These are phyloP conservation scores for Candida koratica DNA, from an alignment of 805 yeast species.

Conservation along the genomic window DNA sequence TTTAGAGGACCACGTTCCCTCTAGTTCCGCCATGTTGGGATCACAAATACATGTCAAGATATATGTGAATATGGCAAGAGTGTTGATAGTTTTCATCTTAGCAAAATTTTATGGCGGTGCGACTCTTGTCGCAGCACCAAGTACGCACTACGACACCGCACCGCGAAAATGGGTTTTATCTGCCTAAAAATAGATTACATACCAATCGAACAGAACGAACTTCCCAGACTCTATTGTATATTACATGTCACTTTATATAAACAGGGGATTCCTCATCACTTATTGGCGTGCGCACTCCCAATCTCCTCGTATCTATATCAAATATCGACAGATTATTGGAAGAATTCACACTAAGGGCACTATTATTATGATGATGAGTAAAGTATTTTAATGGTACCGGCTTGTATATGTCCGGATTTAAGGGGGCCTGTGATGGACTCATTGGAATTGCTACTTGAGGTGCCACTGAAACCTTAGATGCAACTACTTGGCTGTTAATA, in stretches of 20 bases:
- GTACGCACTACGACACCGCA: no score
- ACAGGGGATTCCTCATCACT: conserved; percentile 26
- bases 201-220: no score
- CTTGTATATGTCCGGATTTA: conserved; percentile 12
- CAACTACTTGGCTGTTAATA: background rate
- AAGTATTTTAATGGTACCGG: conserved; percentile 14
- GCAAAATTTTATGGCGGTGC: conserved; percentile 8
- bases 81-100: conserved; percentile 1
- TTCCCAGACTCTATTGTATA: no score
- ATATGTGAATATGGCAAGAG: conserved; percentile 2
- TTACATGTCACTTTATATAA: conserved; percentile 8
- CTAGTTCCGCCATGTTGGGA: conserved; percentile 46
- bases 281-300: conserved; percentile 30
- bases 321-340: conserved; percentile 12
- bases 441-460: conserved; percentile 6
- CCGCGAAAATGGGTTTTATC: background rate
- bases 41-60: conserved; percentile 14
- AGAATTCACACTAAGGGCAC: conserved; percentile 27
- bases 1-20: conserved; percentile 95
- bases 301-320: conserved; percentile 19
- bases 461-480: conserved; percentile 1
- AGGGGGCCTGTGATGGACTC: conserved; percentile 1
- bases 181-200: no score
- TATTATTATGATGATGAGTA: conserved; percentile 20
- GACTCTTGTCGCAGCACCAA: no score